Evolutionary conservation across 345 rosid species (phyloP).

Genomic region (Eucalyptus cladocalyx): DNA sequence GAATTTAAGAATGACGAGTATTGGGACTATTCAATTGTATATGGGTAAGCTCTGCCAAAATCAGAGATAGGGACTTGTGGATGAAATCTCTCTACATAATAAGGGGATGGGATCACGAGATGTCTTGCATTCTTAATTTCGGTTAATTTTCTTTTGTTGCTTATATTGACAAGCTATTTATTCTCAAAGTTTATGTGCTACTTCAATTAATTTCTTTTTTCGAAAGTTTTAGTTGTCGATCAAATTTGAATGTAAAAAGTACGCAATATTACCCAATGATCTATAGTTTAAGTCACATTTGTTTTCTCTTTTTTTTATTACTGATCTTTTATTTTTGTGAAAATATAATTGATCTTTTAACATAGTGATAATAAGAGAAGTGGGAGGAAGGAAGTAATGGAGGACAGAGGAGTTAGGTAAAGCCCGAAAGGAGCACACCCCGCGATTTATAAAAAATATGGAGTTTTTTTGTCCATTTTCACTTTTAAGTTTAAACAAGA

Average conservation of each 20-base stretch:
- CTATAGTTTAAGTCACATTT: neutral
- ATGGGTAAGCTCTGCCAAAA: rapidly evolving
- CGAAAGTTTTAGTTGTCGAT: neutral
- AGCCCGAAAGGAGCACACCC: neutral
- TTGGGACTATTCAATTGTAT: neutral
- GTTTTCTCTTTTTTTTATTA: neutral
- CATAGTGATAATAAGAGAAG: neutral
- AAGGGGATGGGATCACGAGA: neutral
- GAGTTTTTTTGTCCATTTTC: neutral
- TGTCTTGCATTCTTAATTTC: neutral
- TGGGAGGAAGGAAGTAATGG: neutral
- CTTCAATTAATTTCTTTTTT: neutral
- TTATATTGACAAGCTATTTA: neutral
- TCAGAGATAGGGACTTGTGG: neutral
- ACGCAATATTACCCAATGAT: neutral
- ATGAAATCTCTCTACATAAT: neutral
- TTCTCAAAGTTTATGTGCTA: neutral
- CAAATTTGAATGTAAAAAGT: neutral
- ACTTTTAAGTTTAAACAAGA: neutral
- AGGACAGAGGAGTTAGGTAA: neutral
- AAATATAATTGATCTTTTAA: neutral
- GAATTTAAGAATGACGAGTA: neutral
- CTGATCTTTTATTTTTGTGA: neutral
- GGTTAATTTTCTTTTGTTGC: neutral
- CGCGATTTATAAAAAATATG: neutral